Evolutionary conservation across 495 filamentous ascomycete genomes (phyloP), one percentile per base, ranked within the genome.

Genomic region (Aspergillus campestris): DNA sequence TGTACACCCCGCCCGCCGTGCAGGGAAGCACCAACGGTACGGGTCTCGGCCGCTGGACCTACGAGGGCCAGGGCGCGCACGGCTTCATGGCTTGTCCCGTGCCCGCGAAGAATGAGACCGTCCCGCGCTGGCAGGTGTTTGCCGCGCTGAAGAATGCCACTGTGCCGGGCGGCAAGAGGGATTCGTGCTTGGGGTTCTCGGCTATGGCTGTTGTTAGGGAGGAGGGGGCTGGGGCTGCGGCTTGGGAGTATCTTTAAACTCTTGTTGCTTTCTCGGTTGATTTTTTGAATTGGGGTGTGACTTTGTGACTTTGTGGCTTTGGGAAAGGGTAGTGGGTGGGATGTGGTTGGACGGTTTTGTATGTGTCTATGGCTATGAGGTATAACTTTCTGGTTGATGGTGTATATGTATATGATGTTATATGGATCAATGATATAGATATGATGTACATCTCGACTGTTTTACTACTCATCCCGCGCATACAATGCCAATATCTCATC

Each of bases 171-270:
- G 61, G 61, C 3, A 52, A 59, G 15, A 51, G 64, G 10, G 14
- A n/a, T 18, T 56, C 65, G 34, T 68, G 65, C 42, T 41, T 66
- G 29, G 61, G 61, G 10, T 66, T 68, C 18, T 52, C 55, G 35
- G 57, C 63, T 12, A 32, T 61, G 14, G 52, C 61, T 38, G 43
- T 56, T 24, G 18, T 24, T 24, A 24, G 18, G 8, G 12, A 42
- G 13, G 8, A 41, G 31, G 50, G 47, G 35, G 34, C 42, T 9
- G 51, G 43, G n/a, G 44, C 43, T 8, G 41, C 38, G 38, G 55
- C 65, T 18, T 66, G 61, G 63, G 53, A 68, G 57, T 68, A 68
- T 29, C 50, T 60, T 40, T 68, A 60, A 56, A 33, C 18, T 30
- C 2, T 4, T n/a, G n/a, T n/a, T n/a, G n/a, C 11, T 42, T 8